phyloP scores from a whole-genome alignment of 805 yeast species.

The Komagataella ulmi region DNA sequence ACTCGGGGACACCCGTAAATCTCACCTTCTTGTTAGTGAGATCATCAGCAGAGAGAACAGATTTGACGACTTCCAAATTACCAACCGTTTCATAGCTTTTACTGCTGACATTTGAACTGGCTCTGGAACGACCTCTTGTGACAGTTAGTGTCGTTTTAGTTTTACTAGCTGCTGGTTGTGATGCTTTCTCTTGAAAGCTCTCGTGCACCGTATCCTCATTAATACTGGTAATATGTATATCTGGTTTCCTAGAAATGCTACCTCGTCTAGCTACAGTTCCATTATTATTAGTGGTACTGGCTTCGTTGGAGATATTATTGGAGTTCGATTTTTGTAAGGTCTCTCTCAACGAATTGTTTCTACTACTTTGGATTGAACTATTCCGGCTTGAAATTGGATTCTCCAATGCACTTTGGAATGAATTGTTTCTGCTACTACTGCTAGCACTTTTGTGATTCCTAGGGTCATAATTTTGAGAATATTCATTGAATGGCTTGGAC shows the following conservation, averaged over 20 bases:
- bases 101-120: background rate
- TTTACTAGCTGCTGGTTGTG: background rate
- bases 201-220: constrained; percentile 4
- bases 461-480: background rate
- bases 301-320: background rate
- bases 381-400: background rate
- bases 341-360: background rate
- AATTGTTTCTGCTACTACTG: background rate
- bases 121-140: background rate
- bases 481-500: background rate
- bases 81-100: background rate
- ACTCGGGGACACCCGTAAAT: constrained; percentile 38
- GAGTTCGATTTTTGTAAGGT: background rate
- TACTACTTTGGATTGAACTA: background rate
- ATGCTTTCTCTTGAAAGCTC: background rate
- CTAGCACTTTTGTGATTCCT: background rate
- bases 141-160: background rate
- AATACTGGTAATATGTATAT: constrained; percentile 8
- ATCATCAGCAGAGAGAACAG: background rate
- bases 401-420: background rate
- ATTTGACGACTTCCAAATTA: background rate
- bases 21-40: constrained; percentile 26
- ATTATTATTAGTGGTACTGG: background rate
- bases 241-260: constrained; percentile 12
- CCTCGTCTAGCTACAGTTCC: constrained; percentile 12